Evolutionary conservation across 345 rosid genomes (phyloP), one percentile per base, ranked within the genome.

Genomic region (Brassica carinata): DNA sequence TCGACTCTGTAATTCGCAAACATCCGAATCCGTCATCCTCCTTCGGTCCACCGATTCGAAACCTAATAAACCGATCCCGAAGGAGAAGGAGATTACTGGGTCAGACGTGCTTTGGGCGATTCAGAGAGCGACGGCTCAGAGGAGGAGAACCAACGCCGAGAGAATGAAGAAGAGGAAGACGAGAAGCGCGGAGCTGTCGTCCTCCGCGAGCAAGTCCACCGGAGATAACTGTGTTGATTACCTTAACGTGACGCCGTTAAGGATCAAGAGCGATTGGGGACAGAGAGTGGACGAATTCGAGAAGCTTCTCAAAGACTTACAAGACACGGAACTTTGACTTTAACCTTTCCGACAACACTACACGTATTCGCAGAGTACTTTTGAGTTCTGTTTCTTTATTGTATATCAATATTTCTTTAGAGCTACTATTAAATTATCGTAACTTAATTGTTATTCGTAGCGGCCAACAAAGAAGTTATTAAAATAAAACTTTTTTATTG

Each of bases 61-160:
- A 13, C 65, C 26, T 30, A 33, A 17, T 15, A 59, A 71, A 64
- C 58, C 69, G 62, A 17, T 9, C 4, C 8, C 76, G 7, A 74
- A 73, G 43, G 74, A 64, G 26, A 74, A 78, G 48, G 79, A 78
- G 69, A 82, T 90, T 1, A 85, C 80, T n/a, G 90, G 90, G 29
- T 76, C 87, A 8, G 92, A 84, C 38, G 90, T 90, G 84, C 87
- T 90, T 1, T 77, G 87, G 88, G 92, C 92, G 64, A 69, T 90
- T 83, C 87, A 88, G 78, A 88, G 82, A 82, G 92, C 90, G 58
- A 80, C 86, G 15, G 85, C 85, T 67, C 79, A 81, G 84, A 86
- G 76, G 84, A 83, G 53, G 73, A 85, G 74, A 65, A 30, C 55
- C 2, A 64, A 34, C 14, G 86, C 82, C 69, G 82, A 79, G 75